phyloP scores from a whole-genome alignment of 2,329 filamentous ascomycete genomes.

The Hymenoscyphus linearis region DNA sequence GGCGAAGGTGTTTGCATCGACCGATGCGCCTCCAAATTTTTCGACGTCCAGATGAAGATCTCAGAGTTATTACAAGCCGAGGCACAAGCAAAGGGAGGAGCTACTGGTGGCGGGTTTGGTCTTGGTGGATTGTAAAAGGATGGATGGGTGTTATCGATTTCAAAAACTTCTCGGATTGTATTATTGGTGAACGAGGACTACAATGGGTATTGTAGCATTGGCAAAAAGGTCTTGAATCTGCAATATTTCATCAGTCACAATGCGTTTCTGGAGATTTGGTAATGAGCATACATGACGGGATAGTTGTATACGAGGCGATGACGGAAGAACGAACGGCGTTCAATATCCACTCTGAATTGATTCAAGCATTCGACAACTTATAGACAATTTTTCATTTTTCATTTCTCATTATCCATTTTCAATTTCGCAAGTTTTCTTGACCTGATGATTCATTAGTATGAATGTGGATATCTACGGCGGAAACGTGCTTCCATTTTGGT shows the following conservation, averaged over 20 bases:
- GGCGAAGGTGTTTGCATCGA: constrained; percentile 98
- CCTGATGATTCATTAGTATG: no score
- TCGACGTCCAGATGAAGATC: constrained; percentile 97
- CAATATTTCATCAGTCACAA: background rate
- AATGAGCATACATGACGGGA: background rate
- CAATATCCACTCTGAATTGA: background rate
- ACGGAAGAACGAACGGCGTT: background rate
- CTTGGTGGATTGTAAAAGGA: constrained; percentile 40
- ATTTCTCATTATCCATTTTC: no score
- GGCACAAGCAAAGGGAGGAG: constrained; percentile 60
- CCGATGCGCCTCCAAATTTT: constrained; percentile 96
- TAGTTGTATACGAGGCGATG: background rate
- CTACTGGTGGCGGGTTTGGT: constrained; percentile 41
- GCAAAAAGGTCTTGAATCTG: background rate
- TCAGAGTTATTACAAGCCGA: constrained; percentile 94
- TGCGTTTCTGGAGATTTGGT: background rate
- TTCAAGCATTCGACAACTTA: background rate
- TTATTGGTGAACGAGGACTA: constrained; percentile 7
- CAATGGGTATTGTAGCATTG: background rate
- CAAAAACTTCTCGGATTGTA: constrained; percentile 5
- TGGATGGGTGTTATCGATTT: background rate
- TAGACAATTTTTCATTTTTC: no score
- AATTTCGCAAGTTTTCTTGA: no score
- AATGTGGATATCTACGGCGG: no score
- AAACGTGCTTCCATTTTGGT: no score